Evolutionary conservation across 2,329 filamentous ascomycete species (phyloP).

Genomic region (Penicillium polonicum): DNA sequence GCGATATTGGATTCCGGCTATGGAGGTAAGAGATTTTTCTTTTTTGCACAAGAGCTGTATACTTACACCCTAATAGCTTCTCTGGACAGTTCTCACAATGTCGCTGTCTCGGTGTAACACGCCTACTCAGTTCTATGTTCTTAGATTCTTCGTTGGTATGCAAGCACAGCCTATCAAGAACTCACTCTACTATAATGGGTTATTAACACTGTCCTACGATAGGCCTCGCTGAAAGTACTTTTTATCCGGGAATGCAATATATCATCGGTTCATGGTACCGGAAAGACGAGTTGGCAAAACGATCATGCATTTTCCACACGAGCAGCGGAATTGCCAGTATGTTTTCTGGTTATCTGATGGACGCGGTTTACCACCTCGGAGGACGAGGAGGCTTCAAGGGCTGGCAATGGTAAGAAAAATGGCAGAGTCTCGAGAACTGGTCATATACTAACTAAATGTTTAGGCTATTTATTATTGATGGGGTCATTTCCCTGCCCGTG

Average conservation of each 20-base stretch:
- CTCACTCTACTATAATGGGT: neutral
- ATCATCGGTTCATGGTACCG: constrained; percentile 55
- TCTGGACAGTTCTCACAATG: constrained; percentile 53
- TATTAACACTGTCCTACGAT: neutral
- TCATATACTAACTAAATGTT: neutral
- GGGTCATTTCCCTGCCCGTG: constrained; percentile 54
- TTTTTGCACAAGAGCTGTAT: neutral
- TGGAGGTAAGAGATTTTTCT: constrained; percentile 38
- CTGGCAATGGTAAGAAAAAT: constrained; percentile 50
- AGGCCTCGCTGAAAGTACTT: constrained; percentile 51
- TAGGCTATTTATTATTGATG: constrained; percentile 55
- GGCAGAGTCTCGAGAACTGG: neutral
- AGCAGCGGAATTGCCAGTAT: constrained; percentile 46
- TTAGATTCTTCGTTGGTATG: constrained; percentile 52
- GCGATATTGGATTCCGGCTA: constrained; percentile 49
- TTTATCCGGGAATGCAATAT: constrained; percentile 55
- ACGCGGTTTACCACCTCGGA: constrained; percentile 52
- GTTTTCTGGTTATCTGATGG: constrained; percentile 56
- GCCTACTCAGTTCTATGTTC: constrained; percentile 46
- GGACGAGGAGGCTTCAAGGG: constrained; percentile 51
- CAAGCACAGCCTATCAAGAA: neutral
- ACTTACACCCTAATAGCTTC: constrained; percentile 29
- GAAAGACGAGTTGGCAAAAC: constrained; percentile 52
- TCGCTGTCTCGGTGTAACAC: constrained; percentile 42
- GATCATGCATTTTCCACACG: constrained; percentile 54